These are phyloP conservation scores for Penicillium verrucosum DNA, from an alignment of 2,329 filamentous ascomycete species.

Conservation along the genomic window DNA sequence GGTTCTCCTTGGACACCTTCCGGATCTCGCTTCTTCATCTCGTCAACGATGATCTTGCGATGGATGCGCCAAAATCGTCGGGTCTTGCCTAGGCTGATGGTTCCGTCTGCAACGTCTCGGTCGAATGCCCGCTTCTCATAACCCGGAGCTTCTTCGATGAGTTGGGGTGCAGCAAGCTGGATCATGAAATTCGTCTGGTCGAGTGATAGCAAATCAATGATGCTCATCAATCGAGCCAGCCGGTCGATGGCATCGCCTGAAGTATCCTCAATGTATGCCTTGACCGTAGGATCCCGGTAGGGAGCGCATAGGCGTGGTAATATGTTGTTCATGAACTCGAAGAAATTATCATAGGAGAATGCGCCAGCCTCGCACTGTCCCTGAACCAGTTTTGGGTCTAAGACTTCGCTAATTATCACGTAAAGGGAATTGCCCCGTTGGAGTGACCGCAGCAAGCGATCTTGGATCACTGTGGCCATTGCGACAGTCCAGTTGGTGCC, in stretches of 20 bases:
- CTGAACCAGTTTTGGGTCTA: conserved; percentile 58
- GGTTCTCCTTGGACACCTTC: conserved; percentile 36
- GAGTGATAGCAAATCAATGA: conserved; percentile 60
- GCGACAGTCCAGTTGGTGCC: conserved; percentile 60
- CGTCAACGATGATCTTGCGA: conserved; percentile 43
- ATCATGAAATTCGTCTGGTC: conserved; percentile 66
- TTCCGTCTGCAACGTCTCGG: conserved; percentile 52
- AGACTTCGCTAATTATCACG: conserved; percentile 57
- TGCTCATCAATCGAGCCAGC: conserved; percentile 59
- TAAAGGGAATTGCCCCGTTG: conserved; percentile 61
- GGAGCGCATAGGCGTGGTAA: conserved; percentile 64
- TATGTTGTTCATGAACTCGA: conserved; percentile 60
- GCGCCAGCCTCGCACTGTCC: conserved; percentile 57
- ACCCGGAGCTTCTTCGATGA: conserved; percentile 59
- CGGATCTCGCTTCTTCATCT: conserved; percentile 49
- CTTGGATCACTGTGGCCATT: conserved; percentile 64
- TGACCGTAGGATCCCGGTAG: conserved; percentile 59
- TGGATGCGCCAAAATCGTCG: conserved; percentile 53
- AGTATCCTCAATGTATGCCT: conserved; percentile 52
- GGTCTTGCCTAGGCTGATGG: conserved; percentile 52
- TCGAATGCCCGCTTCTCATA: conserved; percentile 61
- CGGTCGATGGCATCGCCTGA: conserved; percentile 60
- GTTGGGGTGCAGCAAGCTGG: conserved; percentile 56
- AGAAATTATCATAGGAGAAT: conserved; percentile 64
- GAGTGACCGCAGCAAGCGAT: conserved; percentile 58